Evolutionary conservation across 441 rosid species (phyloP), one percentile per base, ranked within the genome.

Genomic region (Theobroma grandiflorum): DNA sequence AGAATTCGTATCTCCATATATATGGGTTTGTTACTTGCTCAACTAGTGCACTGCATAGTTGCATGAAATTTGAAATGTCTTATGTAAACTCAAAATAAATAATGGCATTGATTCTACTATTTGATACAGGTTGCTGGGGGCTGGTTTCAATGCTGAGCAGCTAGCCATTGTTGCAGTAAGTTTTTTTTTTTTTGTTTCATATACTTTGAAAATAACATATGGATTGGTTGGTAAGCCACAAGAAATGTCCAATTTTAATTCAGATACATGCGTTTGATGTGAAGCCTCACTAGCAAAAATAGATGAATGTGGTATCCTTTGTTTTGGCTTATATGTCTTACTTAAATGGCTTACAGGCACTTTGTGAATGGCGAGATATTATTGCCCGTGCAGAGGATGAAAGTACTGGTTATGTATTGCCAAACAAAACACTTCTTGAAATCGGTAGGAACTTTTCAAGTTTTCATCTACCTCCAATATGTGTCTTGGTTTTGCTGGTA

Each of bases 301-400:
- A 47, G 16, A 61, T 62, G 59, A 16, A 43, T 45, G 31, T 26
- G 57, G 0, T n/a, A 3, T 18, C 38, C 78, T 31, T 12, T 49
- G 47, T 3, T 40, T 45, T 20, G 49, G 49, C 62, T 66, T 58
- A 71, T 58, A 61, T 53, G 18, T 64, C 58, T 69, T 49, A 20
- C 81, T 52, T 52, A 62, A 61, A 75, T 66, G 82, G 57, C 62
- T 82, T 85, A 76, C 81, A 96, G 99, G 98, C 93, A 53, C 96
- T 96, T 53, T 91, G 66, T 85, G 90, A 90, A 81, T 96, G 98
- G 98, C 91, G 98, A 79, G 98, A 96, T 88, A 85, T 7, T 63
- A 82, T 93, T 86, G 98, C 98, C 70, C 97, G 98, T 70, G 82
- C 86, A 61, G 91, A 93, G 81, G 99, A 96, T 82, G 99, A 96